Base-by-base conservation (phyloP, 768 basidiomycete species). In the Melanogaster broomeanus region DNA sequence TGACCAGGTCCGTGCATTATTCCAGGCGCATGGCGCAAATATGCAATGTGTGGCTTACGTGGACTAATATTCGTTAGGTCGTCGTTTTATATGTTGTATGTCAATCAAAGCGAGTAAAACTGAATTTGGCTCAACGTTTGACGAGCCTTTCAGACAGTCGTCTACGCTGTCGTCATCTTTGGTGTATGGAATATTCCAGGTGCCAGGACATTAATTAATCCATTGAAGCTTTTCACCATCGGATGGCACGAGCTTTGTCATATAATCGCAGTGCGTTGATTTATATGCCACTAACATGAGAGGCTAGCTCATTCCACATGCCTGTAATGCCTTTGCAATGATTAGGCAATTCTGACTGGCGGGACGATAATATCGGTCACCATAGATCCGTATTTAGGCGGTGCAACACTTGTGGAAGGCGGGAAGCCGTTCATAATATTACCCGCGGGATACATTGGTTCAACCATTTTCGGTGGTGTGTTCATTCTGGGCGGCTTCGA, bases 231-330 rank as follows among this genome's bases (percentile, higher is more conserved):
- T 13, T 86, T 93, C 64, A 88, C 90, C 46, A 92, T 93, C 53
- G 91, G 90, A 38, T 90, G 84, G 81, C 92, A 94, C 61, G 92
- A 94, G 64, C 76, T 93, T 15, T 93, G 88, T 63, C 92, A 94
- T 67, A 85, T 92, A 62, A 74, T 78, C 43, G 82, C 83, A 34
- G 91, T 92, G 57, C 48, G 87, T 75, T 25, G 39, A 49, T 52
- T 30, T 10, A 24, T 27, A 27, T 30, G n/a, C 16, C 49, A n/a
- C 40, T 59, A 19, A 40, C 49, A 34, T 30, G 45, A n/a, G 16
- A 42, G 49, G 27, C 12, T 6, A n/a, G 22, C 49, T 56, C 48
- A 58, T 56, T 45, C 46, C 37, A 28, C 19, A 15, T 35, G 37
- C 15, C 35, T 21, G 37, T 13, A 35, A 48, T 48, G 18, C 44